Evolutionary conservation across 441 rosid genomes (phyloP).

Genomic region (Geranium incanum): DNA sequence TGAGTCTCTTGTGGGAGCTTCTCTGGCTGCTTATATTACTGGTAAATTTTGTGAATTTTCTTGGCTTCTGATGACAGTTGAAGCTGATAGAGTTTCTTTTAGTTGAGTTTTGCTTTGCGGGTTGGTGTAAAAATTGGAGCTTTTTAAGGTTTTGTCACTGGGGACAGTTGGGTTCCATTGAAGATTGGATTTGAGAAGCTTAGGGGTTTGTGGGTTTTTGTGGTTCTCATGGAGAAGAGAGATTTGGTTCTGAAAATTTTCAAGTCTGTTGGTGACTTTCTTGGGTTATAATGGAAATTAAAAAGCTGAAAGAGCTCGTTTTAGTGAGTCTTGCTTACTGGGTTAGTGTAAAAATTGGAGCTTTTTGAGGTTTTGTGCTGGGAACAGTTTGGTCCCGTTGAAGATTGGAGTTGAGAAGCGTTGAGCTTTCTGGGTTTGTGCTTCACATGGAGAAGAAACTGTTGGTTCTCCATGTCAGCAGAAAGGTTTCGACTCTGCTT

Average conservation of each 20-base stretch:
- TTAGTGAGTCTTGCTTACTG: conserved; percentile 3
- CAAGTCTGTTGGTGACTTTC: not conserved
- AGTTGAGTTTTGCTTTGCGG: conserved; percentile 7
- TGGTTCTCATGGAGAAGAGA: not conserved
- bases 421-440: conserved; percentile 14
- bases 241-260: not conserved
- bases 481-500: conserved; percentile 25
- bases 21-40: not conserved
- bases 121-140: conserved; percentile 10
- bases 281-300: conserved; percentile 2
- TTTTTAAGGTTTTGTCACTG: not conserved
- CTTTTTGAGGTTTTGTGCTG: conserved; percentile 4
- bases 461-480: conserved; percentile 24
- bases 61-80: not conserved
- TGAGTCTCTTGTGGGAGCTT: not conserved
- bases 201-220: not conserved
- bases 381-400: not conserved
- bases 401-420: conserved; percentile 7
- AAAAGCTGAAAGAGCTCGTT: conserved; percentile 6
- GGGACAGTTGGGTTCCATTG: not conserved
- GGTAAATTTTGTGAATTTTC: not conserved
- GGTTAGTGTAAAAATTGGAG: conserved; percentile 9
- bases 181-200: not conserved
- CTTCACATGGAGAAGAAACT: conserved; percentile 41
- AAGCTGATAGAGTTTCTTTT: not conserved